Evolutionary conservation across 1,284 basidiomycete species (phyloP), one percentile per base, ranked within the genome.

Genomic region (Sporisorium graminicola): DNA sequence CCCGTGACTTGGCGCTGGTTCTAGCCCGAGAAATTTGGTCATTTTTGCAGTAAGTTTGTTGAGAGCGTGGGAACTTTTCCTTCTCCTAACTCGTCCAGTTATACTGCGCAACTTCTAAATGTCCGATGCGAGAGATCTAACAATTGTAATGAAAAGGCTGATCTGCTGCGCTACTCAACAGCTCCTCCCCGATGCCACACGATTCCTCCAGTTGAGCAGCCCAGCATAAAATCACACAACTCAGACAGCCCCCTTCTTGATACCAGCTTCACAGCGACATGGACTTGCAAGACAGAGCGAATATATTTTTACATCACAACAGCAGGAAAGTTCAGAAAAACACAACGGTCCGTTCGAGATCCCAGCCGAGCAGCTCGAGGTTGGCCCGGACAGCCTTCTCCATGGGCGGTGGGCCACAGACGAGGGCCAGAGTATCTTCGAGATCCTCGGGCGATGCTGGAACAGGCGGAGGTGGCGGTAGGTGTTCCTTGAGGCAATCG

Each of bases 391-490:
- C 81, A 1, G 72, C 67, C 53, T 75, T 69, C 50, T 84, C 82
- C 85, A 89, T 87, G 1, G 86, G 83, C 24, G 88, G 87, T 0
- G 90, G 90, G 3, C 90, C 90, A 70, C 90, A 91, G 20, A 89
- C 86, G 31, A 90, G 85, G 5, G 89, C 82, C 47, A 91, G 71
- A 0, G 86, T 87, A 35, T 81, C 82, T 50, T 81, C 74, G 18
- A 74, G 69, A 22, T 77, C 67, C 6, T 72, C 73, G 12, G 20
- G 26, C n/a, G 46, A 40, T n/a, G 53, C 26, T 2, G 61, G 42
- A 27, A 29, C 46, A 7, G 65, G 20, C 3, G 82, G 79, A n/a
- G 82, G 65, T 0, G 77, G 78, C 16, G 78, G 78, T 31, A 91
- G 78, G 74, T 88, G 86, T 16, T 77, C 68, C 26, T 62, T 60